phyloP scores from a whole-genome alignment of 2,329 filamentous ascomycete species.

The Clarireedia hainanense region DNA sequence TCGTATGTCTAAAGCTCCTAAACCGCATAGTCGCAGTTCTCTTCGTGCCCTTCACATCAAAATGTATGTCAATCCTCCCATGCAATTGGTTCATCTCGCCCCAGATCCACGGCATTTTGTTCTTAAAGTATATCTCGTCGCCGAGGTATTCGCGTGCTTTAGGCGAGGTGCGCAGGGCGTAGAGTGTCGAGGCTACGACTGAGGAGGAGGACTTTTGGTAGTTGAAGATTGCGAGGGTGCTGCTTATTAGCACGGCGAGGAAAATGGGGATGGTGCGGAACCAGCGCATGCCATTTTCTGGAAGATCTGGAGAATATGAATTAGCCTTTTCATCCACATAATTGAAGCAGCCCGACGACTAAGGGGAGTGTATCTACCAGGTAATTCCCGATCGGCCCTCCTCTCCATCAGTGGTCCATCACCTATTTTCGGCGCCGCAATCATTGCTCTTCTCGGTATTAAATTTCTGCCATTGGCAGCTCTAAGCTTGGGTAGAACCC shows the following conservation, averaged over 20 bases:
- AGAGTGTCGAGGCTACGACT: conserved; percentile 80
- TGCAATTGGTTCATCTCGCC: conserved; percentile 91
- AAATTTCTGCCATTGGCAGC: conserved; percentile 12
- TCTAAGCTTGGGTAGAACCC: conserved; percentile 15
- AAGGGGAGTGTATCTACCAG: conserved; percentile 37
- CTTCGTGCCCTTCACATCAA: conserved; percentile 76
- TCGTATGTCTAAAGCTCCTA: conserved; percentile 61
- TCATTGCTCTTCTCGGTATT: conserved; percentile 37
- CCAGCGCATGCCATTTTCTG: conserved; percentile 44
- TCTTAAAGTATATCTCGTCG: conserved; percentile 76
- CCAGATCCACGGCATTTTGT: conserved; percentile 74
- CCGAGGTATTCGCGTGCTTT: conserved; percentile 71
- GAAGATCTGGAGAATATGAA: conserved; percentile 18
- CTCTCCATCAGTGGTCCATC: conserved; percentile 59
- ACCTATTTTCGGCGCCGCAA: conserved; percentile 49
- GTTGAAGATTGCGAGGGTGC: conserved; percentile 90
- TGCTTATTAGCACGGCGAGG: conserved; percentile 58
- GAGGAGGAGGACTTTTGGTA: conserved; percentile 93
- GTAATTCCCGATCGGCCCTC: conserved; percentile 57
- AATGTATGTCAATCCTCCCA: conserved; percentile 79
- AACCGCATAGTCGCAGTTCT: conserved; percentile 70
- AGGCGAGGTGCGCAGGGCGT: conserved; percentile 76
- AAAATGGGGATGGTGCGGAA: conserved; percentile 74
- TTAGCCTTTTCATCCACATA: neutral
- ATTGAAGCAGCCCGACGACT: neutral